A percentile compares a stretch with the other conserved stretches of the same genome.
Conservation (phyloP, 805 yeast species). For the Zygosaccharomyces kombuchaensis region DNA sequence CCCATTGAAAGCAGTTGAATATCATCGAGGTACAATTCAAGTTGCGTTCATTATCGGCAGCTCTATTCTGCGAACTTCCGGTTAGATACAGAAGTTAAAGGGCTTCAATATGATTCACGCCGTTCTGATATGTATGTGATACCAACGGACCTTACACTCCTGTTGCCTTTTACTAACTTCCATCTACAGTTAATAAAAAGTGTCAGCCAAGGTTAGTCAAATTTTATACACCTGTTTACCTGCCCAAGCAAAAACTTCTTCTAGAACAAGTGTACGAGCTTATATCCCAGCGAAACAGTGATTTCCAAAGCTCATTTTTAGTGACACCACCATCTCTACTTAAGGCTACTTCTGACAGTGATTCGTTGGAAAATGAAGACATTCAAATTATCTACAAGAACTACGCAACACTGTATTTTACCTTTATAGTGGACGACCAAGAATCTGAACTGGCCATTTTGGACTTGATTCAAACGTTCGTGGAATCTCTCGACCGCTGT, state of each 20-base stretch:
- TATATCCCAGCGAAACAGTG: slow-evolving; percentile 58
- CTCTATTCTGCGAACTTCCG: too few relatives aligned
- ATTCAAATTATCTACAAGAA: slow-evolving; percentile 89
- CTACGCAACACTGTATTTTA: slow-evolving; percentile 94
- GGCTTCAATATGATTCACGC: slow-evolving; percentile 69
- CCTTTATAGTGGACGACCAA: slow-evolving; percentile 91
- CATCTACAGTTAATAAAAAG: slow-evolving; percentile 66
- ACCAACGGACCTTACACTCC: not conserved
- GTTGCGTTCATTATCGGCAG: too few relatives aligned
- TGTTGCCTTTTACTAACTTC: slow-evolving; percentile 8
- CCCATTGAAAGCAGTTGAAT: not conserved
- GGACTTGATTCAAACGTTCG: slow-evolving; percentile 94
- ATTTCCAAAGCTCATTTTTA: slow-evolving; percentile 79
- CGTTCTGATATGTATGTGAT: slow-evolving; percentile 66
- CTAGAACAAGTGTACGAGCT: slow-evolving; percentile 78
- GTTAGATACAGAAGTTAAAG: not conserved
- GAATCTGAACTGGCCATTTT: slow-evolving; percentile 91
- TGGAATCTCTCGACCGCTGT: slow-evolving; percentile 88
- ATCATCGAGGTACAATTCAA: not conserved
- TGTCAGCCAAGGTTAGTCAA: slow-evolving; percentile 86
- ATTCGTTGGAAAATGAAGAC: slow-evolving; percentile 50
- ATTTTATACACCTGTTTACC: slow-evolving; percentile 88
- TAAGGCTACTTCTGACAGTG: slow-evolving; percentile 30
- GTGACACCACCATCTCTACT: slow-evolving; percentile 77
- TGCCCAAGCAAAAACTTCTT: slow-evolving; percentile 73